Percentiles rank a stretch among this genome's conserved stretches.
Evolutionary conservation across 2,329 filamentous ascomycete species (phyloP).

Genomic region (Aureobasidium sp.): DNA sequence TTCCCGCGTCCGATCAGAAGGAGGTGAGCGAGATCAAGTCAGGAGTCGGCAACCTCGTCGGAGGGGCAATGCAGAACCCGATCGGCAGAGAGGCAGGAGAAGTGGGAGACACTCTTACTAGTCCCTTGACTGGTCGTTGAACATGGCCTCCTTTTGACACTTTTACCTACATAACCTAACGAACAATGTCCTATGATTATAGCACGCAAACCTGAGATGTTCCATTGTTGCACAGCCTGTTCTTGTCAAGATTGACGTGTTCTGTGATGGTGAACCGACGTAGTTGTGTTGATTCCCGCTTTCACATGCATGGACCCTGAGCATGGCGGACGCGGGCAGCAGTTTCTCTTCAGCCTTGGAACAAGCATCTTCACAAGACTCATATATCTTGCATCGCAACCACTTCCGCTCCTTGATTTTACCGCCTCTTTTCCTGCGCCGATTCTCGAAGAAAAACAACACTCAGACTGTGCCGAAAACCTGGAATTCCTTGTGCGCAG

Average conservation of each 20-base stretch:
- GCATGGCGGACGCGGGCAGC: not conserved
- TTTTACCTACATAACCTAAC: not conserved
- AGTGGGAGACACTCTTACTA: conserved; percentile 13
- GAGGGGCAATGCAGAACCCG: conserved; percentile 30
- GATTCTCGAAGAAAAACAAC: not conserved
- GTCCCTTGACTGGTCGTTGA: conserved; percentile 16
- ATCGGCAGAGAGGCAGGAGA: conserved; percentile 24
- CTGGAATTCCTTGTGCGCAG: not conserved
- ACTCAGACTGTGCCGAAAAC: not conserved
- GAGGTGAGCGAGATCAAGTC: conserved; percentile 29
- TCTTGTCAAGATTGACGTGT: not conserved
- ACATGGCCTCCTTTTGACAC: not conserved
- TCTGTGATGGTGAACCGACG: not conserved
- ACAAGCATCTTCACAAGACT: not conserved
- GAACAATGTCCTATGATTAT: not conserved
- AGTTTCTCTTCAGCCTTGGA: not conserved
- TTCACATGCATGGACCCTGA: conserved; percentile 8
- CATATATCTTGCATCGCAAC: not conserved
- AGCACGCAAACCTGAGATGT: not conserved
- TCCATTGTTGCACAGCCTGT: no score
- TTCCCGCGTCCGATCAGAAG: conserved; percentile 26
- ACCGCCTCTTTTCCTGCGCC: not conserved
- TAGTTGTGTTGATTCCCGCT: not conserved
- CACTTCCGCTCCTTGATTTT: not conserved
- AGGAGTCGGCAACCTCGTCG: conserved; percentile 24